Evolutionary conservation across 441 rosid species (phyloP), one percentile per base, ranked within the genome.

Genomic region (Bruguiera hainesii): DNA sequence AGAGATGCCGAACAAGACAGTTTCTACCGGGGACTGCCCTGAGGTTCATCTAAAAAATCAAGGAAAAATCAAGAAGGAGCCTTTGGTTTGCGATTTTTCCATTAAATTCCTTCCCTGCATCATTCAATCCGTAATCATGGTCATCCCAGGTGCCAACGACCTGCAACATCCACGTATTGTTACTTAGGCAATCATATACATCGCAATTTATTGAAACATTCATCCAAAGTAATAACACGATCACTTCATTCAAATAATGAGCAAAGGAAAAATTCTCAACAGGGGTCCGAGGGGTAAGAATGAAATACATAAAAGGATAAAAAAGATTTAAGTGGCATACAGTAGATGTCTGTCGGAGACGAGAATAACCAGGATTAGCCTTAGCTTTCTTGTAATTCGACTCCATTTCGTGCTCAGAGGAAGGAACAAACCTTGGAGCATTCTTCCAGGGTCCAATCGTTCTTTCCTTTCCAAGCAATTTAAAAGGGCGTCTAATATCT

Each of bases 111-210:
- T 88, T 92, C 1, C 98, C 96, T 0, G 98, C 91, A 70, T 92
- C 96, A 72, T 92, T 92, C 61, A 92, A 80, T 66, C 96, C 91
- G 72, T 82, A 92, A 69, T 92, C 98, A 71, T 89, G 93, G 62
- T 89, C 98, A 78, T 92, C 96, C 98, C 98, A 89, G 37, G 96
- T 92, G 51, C 96, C 98, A 75, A 88, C 72, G 20, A 89, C 77
- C 91, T 86, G 71, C 29, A 66, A 64, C 60, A 37, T 57, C 30
- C 52, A 55, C 0, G 30, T 6, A 33, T 25, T 49, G 52, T 50
- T 28, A 59, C 56, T 56, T 52, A 28, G 63, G 70, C n/a, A 56
- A 28, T 13, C 48, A 39, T 13, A 39, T 39, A 13, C 16, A 13
- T 39, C 18, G 0, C 4, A 5, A 39, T 39, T 1, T 39, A 39